Conservation (phyloP, 2,329 filamentous ascomycete species). For the Scedosporium aurantiacum region DNA sequence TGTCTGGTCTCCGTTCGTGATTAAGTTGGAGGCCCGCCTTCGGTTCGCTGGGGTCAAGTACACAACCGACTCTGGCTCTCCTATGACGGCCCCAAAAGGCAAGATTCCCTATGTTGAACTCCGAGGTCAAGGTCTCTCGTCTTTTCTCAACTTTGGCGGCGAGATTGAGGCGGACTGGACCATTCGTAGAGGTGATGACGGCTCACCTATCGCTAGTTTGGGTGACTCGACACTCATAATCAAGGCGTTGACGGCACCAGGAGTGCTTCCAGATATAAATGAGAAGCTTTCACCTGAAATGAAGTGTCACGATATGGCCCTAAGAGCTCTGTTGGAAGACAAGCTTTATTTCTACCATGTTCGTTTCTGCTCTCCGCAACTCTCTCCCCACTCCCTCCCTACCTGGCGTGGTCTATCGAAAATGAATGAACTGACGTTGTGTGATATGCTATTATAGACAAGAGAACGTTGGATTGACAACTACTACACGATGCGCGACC, state of each 20-base stretch:
- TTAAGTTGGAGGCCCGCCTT: constrained; percentile 50
- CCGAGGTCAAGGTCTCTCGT: constrained; percentile 3
- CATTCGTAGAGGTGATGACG: background rate
- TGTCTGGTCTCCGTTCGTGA: constrained; percentile 51
- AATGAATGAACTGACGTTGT: background rate
- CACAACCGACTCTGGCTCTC: constrained; percentile 30
- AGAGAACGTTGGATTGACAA: constrained; percentile 49
- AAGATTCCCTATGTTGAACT: constrained; percentile 49
- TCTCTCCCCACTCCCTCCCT: background rate
- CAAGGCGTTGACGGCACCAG: constrained; percentile 19
- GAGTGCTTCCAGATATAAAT: constrained; percentile 37
- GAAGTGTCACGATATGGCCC: constrained; percentile 36
- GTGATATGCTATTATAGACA: constrained; percentile 5
- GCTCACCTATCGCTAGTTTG: constrained; percentile 16
- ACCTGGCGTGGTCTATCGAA: background rate
- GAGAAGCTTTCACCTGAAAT: constrained; percentile 23
- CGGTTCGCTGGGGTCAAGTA: constrained; percentile 42
- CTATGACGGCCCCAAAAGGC: constrained; percentile 35
- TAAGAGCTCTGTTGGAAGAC: constrained; percentile 47
- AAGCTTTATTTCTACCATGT: constrained; percentile 46
- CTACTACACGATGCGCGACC: constrained; percentile 45
- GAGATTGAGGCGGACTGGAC: background rate
- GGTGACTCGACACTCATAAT: constrained; percentile 47
- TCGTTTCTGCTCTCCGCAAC: background rate
- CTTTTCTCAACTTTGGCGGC: background rate